Base-by-base conservation (phyloP, 352 stramenopile species). In the Globisporangium nunn region DNA sequence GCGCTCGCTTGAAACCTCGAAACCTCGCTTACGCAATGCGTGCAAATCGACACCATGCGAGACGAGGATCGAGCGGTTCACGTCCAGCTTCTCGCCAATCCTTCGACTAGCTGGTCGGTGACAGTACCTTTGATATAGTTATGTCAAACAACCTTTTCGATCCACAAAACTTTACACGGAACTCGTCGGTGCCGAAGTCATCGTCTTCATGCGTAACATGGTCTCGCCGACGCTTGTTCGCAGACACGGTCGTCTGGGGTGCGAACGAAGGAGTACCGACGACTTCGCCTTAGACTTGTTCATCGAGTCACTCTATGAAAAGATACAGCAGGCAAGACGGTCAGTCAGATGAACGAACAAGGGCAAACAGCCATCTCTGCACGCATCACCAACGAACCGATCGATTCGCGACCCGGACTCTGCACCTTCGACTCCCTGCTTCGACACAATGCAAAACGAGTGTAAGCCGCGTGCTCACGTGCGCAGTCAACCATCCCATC, bases 351-450 rank as follows among this genome's bases (percentile, higher is more conserved):
- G 11, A 12, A 17, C 7, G 23, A 41, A 41, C 37, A 43, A 12
- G 35, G 35, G 11, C 1, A 1, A 11, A 40, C 35, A 40, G 14
- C 7, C 35, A 7, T 12, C 7, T 17, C 15, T 29, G 43, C 17
- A 8, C 43, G 0, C 4, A 10, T 18, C 14, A n/a, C n/a, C 11
- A 18, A 47, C 43, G 43, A 29, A 47, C 43, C 43, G 54, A 71
- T 68, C 52, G 71, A 78, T 53, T 74, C 69, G 15, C 69, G 59
- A 46, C 53, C 60, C 15, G 70, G 62, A 40, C 69, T 78, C 7
- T 61, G 59, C 39, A 64, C 51, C 56, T 52, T 74, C 50, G 41
- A 57, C 8, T 51, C 62, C 51, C 72, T 81, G 62, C 43, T 10
- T 14, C 43, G 6, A 47, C 43, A 47, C 43, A 23, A 23, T 23